Evolutionary conservation across 2,329 filamentous ascomycete genomes (phyloP).

Genomic region (Albifimbria verrucaria): DNA sequence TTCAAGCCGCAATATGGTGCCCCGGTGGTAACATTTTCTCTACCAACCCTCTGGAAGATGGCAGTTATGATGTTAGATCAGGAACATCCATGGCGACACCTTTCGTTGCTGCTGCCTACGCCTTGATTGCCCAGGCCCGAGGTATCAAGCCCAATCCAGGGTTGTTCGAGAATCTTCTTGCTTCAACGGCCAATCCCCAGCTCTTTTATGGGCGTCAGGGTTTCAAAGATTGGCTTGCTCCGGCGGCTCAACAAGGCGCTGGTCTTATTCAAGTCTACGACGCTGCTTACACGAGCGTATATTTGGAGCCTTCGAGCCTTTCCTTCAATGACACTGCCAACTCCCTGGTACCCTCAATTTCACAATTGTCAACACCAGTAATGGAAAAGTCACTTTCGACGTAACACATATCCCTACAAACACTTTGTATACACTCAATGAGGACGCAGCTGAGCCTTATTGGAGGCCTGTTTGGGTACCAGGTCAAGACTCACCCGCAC

Average conservation of each 20-base stretch:
- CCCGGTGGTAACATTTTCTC: constrained; percentile 16
- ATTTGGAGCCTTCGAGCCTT: constrained; percentile 47
- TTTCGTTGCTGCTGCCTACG: constrained; percentile 9
- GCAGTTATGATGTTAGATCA: constrained; percentile 8
- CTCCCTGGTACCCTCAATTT: constrained; percentile 43
- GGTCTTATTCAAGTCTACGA: constrained; percentile 40
- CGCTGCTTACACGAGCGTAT: constrained; percentile 45
- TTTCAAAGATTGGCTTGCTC: constrained; percentile 30
- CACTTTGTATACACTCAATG: constrained; percentile 42
- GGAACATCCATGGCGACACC: constrained; percentile 16
- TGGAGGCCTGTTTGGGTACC: constrained; percentile 36
- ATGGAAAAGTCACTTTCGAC: constrained; percentile 41
- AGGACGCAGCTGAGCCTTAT: constrained; percentile 25
- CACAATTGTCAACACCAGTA: constrained; percentile 46
- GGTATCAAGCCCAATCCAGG: constrained; percentile 40
- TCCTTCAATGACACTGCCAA: constrained; percentile 57
- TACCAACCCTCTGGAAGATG: constrained; percentile 8
- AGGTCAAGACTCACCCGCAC: constrained; percentile 20
- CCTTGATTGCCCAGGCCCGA: constrained; percentile 32
- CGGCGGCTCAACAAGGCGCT: constrained; percentile 47
- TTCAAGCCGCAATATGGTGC: constrained; percentile 16
- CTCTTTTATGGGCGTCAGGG: constrained; percentile 25
- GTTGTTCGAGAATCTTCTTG: constrained; percentile 37
- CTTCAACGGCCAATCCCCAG: constrained; percentile 38
- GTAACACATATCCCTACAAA: constrained; percentile 40